Percentiles rank a stretch among this genome's conserved stretches.
These are phyloP conservation scores for Vitellaria paradoxa DNA, from an alignment of 179 eudicot species.

Conservation along the genomic window DNA sequence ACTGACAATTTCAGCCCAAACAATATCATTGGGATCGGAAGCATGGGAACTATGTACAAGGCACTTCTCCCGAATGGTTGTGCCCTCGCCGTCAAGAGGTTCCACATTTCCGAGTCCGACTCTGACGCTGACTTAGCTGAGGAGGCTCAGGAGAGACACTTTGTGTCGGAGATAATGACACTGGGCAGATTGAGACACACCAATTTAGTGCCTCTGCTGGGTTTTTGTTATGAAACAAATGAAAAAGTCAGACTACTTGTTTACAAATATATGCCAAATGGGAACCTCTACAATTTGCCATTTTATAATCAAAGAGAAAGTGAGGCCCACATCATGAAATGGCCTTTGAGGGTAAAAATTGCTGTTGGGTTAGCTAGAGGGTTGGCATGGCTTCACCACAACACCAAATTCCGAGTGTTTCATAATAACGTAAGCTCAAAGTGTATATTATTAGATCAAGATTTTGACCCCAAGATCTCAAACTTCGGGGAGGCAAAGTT, in stretches of 20 bases:
- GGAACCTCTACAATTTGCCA: neutral
- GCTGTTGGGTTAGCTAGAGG: slow-evolving; percentile 7
- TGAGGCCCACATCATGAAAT: neutral
- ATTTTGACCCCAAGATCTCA: slow-evolving; percentile 5
- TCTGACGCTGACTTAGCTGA: no score
- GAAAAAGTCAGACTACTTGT: neutral
- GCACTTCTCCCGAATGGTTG: neutral
- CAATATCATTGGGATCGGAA: neutral
- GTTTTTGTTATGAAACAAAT: neutral
- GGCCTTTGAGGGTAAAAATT: neutral
- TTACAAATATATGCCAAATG: neutral
- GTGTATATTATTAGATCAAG: neutral
- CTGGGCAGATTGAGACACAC: neutral
- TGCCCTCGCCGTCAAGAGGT: neutral
- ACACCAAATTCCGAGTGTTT: neutral
- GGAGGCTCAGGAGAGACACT: neutral
- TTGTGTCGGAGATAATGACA: neutral
- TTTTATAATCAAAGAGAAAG: no score
- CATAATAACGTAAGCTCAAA: neutral
- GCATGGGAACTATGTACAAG: neutral
- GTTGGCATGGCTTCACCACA: slow-evolving; percentile 10
- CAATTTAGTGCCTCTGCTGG: neutral
- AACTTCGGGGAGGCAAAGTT: neutral
- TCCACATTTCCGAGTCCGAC: neutral
- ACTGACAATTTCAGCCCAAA: neutral